These are phyloP conservation scores for Chrysoporthe deuterocubensis DNA, from an alignment of 2,329 filamentous ascomycete species.

Conservation along the genomic window DNA sequence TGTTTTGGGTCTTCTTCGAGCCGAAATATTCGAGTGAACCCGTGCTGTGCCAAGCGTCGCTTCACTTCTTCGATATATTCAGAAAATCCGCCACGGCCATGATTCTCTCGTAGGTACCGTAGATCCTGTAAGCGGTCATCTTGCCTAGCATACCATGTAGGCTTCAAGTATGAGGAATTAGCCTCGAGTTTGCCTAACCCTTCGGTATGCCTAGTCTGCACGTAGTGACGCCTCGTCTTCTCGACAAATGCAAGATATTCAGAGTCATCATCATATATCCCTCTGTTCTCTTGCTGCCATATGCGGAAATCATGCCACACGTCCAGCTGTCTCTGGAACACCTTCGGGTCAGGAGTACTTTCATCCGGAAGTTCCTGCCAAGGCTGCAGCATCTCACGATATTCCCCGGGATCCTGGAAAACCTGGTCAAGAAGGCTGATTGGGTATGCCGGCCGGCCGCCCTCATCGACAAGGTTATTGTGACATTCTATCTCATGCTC, in stretches of 20 bases:
- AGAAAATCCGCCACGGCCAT: not conserved
- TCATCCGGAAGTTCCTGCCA: slow-evolving; percentile 30
- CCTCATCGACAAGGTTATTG: slow-evolving; percentile 37
- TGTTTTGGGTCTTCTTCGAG: slow-evolving; percentile 36
- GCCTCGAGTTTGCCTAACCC: not conserved
- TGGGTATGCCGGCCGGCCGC: slow-evolving; percentile 38
- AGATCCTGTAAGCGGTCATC: not conserved
- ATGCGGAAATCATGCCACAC: slow-evolving; percentile 39
- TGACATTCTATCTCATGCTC: slow-evolving; percentile 33
- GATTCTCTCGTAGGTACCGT: not conserved
- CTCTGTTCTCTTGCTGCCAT: slow-evolving; percentile 33
- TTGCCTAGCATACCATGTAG: not conserved
- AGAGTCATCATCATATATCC: slow-evolving; percentile 33
- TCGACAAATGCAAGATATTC: slow-evolving; percentile 28
- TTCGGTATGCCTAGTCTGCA: slow-evolving; percentile 25
- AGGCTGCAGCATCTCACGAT: slow-evolving; percentile 36
- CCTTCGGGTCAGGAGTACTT: slow-evolving; percentile 20
- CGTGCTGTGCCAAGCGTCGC: slow-evolving; percentile 30
- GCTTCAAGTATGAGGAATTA: not conserved
- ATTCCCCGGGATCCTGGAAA: slow-evolving; percentile 30
- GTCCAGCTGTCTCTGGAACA: slow-evolving; percentile 35
- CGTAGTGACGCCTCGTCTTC: slow-evolving; percentile 15
- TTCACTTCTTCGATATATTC: not conserved
- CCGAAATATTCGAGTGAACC: slow-evolving; percentile 36
- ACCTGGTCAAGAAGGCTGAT: slow-evolving; percentile 36